These are phyloP conservation scores for Flagelloscypha sp. DNA, from an alignment of 768 basidiomycete genomes.

Conservation along the genomic window DNA sequence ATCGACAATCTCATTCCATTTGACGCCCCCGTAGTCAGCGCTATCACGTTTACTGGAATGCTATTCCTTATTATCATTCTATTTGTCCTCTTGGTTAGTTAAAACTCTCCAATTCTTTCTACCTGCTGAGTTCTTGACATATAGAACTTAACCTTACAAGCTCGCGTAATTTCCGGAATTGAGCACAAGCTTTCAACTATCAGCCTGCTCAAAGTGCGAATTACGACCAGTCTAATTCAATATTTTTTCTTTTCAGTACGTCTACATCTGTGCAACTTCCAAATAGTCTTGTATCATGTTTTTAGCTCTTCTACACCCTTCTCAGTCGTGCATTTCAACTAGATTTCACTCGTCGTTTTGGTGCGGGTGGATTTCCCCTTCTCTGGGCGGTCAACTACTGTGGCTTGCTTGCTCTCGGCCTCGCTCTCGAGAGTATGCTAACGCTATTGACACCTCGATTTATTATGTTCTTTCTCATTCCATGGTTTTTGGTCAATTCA, in stretches of 20 bases:
- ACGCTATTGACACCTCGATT: slow-evolving; percentile 24
- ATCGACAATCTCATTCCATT: slow-evolving; percentile 48
- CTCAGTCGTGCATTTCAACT: slow-evolving; percentile 37
- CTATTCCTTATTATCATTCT: slow-evolving; percentile 42
- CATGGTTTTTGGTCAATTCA: slow-evolving; percentile 47
- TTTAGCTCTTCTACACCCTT: slow-evolving; percentile 33
- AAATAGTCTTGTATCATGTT: neutral
- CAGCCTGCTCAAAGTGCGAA: slow-evolving; percentile 24
- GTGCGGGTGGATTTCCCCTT: slow-evolving; percentile 19
- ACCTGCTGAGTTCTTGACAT: neutral
- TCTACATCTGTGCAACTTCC: neutral
- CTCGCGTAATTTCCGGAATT: slow-evolving; percentile 31
- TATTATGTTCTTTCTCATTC: slow-evolving; percentile 24
- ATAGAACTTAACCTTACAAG: slow-evolving; percentile 24
- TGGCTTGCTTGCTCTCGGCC: slow-evolving; percentile 25
- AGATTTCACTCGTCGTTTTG: slow-evolving; percentile 29
- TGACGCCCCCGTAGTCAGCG: slow-evolving; percentile 43
- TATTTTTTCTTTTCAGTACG: slow-evolving; percentile 33
- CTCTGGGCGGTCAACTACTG: slow-evolving; percentile 23
- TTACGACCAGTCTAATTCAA: slow-evolving; percentile 19
- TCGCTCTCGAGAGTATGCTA: slow-evolving; percentile 24
- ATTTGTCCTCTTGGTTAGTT: slow-evolving; percentile 27
- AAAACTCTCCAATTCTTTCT: slow-evolving; percentile 4
- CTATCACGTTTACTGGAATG: slow-evolving; percentile 28
- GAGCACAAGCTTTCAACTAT: slow-evolving; percentile 21